Evolutionary conservation across 371 early-diverging fungal species (phyloP).

Genomic region (Saksenaea oblongispora): DNA sequence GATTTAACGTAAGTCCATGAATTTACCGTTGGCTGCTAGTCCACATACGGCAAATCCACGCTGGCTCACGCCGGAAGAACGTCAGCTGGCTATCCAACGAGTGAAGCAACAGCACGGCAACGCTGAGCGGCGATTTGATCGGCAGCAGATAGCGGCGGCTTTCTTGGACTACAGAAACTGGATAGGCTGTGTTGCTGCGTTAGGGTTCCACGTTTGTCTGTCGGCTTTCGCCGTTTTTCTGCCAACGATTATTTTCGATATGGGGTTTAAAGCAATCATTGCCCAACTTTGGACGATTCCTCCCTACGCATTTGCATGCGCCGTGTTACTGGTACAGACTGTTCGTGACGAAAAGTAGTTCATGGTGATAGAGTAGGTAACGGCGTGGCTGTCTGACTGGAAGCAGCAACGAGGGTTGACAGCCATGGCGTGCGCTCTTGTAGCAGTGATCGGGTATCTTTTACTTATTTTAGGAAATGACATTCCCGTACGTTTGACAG

Average conservation of each 20-base stretch:
- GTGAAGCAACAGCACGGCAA: neutral
- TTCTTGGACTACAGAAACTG: conserved; percentile 13
- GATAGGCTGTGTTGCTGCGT: conserved; percentile 1
- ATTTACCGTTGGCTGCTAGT: neutral
- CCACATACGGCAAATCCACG: conserved; percentile 7
- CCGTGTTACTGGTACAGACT: neutral
- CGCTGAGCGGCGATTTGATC: conserved; percentile 3
- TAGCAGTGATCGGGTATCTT: conserved; percentile 11
- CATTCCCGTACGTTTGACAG: conserved; percentile 29
- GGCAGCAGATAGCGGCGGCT: conserved; percentile 11
- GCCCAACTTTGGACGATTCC: conserved; percentile 25
- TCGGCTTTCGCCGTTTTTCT: conserved; percentile 14
- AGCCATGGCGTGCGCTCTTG: neutral
- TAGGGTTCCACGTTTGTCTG: conserved; percentile 5
- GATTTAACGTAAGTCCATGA: neutral
- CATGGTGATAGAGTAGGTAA: too few relatives aligned
- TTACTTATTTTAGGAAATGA: conserved; percentile 13
- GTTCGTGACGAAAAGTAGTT: too few relatives aligned
- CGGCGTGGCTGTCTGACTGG: conserved; percentile 14
- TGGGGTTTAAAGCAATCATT: conserved; percentile 15
- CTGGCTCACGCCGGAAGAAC: conserved; percentile 15
- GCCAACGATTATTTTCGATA: conserved; percentile 19
- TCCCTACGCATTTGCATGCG: conserved; percentile 18
- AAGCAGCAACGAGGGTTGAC: conserved; percentile 9
- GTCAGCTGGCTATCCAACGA: conserved; percentile 14